Conservation (phyloP, 371 early-diverging fungal species). For the Rhizopus microsporus region DNA sequence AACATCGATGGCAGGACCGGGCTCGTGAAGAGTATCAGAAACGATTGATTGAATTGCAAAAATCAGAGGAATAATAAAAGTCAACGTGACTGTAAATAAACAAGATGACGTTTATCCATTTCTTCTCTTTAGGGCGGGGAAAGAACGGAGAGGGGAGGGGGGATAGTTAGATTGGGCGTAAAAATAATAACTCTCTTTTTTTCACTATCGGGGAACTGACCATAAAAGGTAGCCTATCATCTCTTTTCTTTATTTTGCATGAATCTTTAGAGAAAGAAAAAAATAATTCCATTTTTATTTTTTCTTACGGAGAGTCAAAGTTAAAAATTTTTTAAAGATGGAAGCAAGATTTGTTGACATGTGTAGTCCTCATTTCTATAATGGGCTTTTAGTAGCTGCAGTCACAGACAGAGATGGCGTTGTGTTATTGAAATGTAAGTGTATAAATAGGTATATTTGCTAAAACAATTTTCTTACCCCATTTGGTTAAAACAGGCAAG, state of each 20-base stretch:
- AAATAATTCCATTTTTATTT: neutral
- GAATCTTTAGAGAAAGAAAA: neutral
- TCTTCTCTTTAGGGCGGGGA: no score
- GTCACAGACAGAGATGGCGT: conserved; percentile 69
- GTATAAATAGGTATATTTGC: conserved; percentile 2
- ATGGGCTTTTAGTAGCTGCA: conserved; percentile 58
- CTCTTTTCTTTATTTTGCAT: conserved; percentile 51
- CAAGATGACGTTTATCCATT: no score
- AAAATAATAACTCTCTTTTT: no score
- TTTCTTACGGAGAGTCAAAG: neutral
- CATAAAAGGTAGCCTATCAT: conserved; percentile 73
- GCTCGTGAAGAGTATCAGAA: conserved; percentile 62
- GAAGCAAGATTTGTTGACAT: conserved; percentile 28
- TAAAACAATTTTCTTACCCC: neutral
- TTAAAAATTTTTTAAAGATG: conserved; percentile 7
- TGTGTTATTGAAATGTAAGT: conserved; percentile 56
- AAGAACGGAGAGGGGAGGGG: neutral
- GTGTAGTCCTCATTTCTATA: conserved; percentile 34
- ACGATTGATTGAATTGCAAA: conserved; percentile 1
- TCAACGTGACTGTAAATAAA: conserved; percentile 3
- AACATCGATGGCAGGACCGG: conserved; percentile 84
- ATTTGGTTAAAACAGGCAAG: conserved; percentile 19
- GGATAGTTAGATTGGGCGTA: neutral
- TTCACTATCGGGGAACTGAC: conserved; percentile 53
- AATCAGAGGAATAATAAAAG: neutral